Conservation (phyloP, 2,329 filamentous ascomycete genomes). For the Samsoniella hepiali region DNA sequence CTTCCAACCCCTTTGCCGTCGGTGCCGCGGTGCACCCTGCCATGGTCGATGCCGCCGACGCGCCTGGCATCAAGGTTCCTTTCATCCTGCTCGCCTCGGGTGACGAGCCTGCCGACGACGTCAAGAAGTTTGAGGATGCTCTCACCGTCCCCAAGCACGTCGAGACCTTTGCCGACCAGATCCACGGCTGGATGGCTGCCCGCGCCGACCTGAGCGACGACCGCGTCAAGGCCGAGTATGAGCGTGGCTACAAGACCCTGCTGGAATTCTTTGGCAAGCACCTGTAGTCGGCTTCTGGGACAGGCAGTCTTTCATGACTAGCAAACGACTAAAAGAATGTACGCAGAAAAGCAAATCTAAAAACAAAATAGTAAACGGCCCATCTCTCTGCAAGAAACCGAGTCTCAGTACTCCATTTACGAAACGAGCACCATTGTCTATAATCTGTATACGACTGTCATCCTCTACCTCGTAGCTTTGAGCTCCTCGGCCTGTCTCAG, state of each 20-base stretch:
- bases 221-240: slow-evolving; percentile 59
- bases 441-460: neutral
- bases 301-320: neutral
- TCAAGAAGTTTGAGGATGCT: slow-evolving; percentile 54
- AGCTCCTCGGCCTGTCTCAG: slow-evolving; percentile 41
- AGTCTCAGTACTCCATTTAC: neutral
- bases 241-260: slow-evolving; percentile 58
- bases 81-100: slow-evolving; percentile 62
- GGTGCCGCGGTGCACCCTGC: slow-evolving; percentile 56
- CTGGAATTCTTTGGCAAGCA: slow-evolving; percentile 57
- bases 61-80: slow-evolving; percentile 57
- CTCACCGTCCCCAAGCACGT: slow-evolving; percentile 56
- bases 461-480: slow-evolving; percentile 3
- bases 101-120: slow-evolving; percentile 56
- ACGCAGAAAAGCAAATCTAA: neutral
- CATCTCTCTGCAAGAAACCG: neutral
- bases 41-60: slow-evolving; percentile 63
- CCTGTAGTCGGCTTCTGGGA: slow-evolving; percentile 27
- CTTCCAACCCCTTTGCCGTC: slow-evolving; percentile 53
- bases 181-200: slow-evolving; percentile 73
- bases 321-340: neutral
- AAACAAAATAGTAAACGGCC: neutral
- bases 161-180: slow-evolving; percentile 64
- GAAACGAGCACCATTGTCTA: neutral
- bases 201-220: slow-evolving; percentile 56